These are phyloP conservation scores for Rosa rugosa DNA, from an alignment of 306 rosid species.

Conservation along the genomic window DNA sequence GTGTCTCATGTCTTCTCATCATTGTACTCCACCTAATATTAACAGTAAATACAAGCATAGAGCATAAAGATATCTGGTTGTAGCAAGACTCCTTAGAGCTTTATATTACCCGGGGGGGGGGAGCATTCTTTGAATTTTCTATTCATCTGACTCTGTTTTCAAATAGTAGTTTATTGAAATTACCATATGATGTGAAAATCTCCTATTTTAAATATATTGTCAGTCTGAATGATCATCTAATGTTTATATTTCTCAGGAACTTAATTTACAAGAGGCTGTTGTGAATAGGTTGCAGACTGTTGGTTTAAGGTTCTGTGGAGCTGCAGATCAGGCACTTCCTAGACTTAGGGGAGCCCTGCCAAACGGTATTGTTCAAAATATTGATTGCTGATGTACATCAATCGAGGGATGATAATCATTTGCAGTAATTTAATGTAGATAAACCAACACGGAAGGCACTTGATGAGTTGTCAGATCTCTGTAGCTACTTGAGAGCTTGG, in stretches of 20 bases:
- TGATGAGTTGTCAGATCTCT: constrained; percentile 84
- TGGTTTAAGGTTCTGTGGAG: constrained; percentile 84
- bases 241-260: constrained; percentile 55
- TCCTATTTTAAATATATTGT: neutral
- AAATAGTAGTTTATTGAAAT: neutral
- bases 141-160: neutral
- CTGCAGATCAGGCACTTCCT: constrained; percentile 85
- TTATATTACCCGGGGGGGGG: too few relatives aligned
- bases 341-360: constrained; percentile 93
- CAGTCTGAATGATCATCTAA: neutral
- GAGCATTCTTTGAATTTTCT: neutral
- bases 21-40: neutral
- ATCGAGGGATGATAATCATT: constrained; percentile 23
- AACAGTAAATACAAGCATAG: neutral
- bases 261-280: constrained; percentile 71
- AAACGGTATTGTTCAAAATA: constrained; percentile 48
- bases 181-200: neutral
- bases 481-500: constrained; percentile 77
- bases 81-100: neutral
- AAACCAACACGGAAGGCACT: constrained; percentile 79
- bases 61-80: neutral
- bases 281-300: constrained; percentile 95
- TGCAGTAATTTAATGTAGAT: constrained; percentile 50
- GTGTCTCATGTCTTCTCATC: too few relatives aligned
- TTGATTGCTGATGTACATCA: constrained; percentile 17